Conservation (phyloP, 2,329 filamentous ascomycete species). For the Colletotrichum liriopes region DNA sequence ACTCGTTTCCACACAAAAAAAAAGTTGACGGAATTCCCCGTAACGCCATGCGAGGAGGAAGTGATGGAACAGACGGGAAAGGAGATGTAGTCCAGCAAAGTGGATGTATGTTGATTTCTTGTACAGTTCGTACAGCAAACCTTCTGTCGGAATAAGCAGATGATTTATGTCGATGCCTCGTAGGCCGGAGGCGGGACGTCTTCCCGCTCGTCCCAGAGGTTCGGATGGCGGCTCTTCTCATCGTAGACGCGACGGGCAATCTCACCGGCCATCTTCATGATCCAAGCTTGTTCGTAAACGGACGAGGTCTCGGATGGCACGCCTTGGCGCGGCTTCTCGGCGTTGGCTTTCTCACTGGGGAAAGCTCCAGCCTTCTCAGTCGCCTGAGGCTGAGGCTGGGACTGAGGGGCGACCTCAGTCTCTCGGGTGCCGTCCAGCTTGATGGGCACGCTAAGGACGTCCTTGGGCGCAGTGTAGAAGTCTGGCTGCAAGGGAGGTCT, state of each 20-base stretch:
- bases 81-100: conserved; percentile 31
- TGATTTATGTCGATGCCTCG: conserved; percentile 63
- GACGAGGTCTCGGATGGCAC: conserved; percentile 65
- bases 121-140: conserved; percentile 40
- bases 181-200: conserved; percentile 75
- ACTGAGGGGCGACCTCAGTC: conserved; percentile 42
- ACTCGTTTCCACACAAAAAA: conserved; percentile 1
- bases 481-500: conserved; percentile 54
- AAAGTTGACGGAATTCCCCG: conserved; percentile 2
- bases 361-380: conserved; percentile 48
- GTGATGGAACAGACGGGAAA: conserved; percentile 37
- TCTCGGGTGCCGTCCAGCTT: conserved; percentile 23
- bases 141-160: conserved; percentile 18
- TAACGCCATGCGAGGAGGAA: conserved; percentile 43
- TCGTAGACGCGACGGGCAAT: conserved; percentile 91
- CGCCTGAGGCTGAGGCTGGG: conserved; percentile 24
- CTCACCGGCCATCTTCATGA: conserved; percentile 94
- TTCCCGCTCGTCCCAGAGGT: conserved; percentile 70
- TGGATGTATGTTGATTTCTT: conserved; percentile 21
- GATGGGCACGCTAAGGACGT: conserved; percentile 39
- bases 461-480: conserved; percentile 49
- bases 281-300: conserved; percentile 84
- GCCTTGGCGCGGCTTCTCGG: conserved; percentile 50
- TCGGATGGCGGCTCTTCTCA: conserved; percentile 77
- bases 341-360: conserved; percentile 50